Base-by-base conservation (phyloP, 257 asterid genomes). In the Przewalskia tangutica region DNA sequence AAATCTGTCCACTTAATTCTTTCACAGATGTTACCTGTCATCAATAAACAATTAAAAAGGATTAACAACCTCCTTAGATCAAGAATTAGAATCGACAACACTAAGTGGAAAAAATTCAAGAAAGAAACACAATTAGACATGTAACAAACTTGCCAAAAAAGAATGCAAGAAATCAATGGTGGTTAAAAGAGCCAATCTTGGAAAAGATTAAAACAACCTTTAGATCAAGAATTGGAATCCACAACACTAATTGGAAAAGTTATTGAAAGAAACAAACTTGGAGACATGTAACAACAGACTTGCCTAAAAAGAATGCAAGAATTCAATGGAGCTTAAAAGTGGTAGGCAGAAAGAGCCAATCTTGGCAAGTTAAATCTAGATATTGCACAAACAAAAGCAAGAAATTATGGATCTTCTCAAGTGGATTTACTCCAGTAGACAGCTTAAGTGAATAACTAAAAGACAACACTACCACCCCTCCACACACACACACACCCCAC, bases 1-100 rank as follows among this genome's bases (percentile, higher is more conserved):
- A 95, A 88, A 87, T 95, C 93, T 93, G 99, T 38, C 97, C 98
- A 81, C 91, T 93, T 88, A 95, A 87, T 88, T 95, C 99, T 83
- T 91, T 91, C 85, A 95, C 98, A 34, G 94, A 92, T 68, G 98
- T 95, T 66, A 95, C 99, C 99, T 95, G 92, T 81, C 34, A 67
- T 67, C 16, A 78, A 63, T 53, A 27, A 62, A 80, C 18, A 51
- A 44, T n/a, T 66, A 12, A 86, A 85, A 89, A 12, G 83, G 86
- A 90, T 88, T 92, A 76, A 85, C 62, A 46, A 65, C 56, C 59
- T 63, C 20, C 50, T 58, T 42, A 78, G 71, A 78, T 58, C 82
- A 78, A 58, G 82, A 78, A 78, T 38, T 64, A 40, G 68, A 73
- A 46, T 44, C 36, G 40, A 18, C 58, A 48, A 23, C 59, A 50